Evolutionary conservation across 192 early-diverging fungal species (phyloP).

Genomic region (Geosiphon pyriformis): DNA sequence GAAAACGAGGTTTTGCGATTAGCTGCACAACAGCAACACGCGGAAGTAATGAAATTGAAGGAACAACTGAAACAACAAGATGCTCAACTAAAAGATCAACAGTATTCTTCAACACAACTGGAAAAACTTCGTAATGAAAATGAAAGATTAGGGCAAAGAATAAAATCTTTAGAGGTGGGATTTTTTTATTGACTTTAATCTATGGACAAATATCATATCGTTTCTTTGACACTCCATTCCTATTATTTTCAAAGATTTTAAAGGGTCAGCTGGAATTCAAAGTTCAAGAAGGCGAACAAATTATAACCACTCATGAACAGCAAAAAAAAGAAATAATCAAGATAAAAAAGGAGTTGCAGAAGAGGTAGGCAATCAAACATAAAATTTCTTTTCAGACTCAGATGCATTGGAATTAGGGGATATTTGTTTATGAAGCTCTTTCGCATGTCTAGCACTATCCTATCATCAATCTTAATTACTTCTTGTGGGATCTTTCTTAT

Average conservation of each 20-base stretch:
- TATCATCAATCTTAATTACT: neutral
- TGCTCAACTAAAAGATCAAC: neutral
- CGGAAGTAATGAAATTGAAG: constrained; percentile 1
- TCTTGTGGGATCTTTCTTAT: neutral
- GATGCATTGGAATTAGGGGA: neutral
- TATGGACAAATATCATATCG: neutral
- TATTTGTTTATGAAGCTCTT: neutral
- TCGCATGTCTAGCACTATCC: neutral
- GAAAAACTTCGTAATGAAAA: constrained; percentile 5
- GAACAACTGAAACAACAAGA: constrained; percentile 4
- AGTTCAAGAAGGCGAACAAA: neutral
- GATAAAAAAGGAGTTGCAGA: constrained; percentile 8
- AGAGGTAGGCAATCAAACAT: constrained; percentile 1
- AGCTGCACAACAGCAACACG: neutral
- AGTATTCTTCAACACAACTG: neutral
- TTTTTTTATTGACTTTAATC: neutral
- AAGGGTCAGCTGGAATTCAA: constrained; percentile 7
- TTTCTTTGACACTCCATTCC: neutral
- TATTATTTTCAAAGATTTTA: neutral
- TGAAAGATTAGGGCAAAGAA: neutral
- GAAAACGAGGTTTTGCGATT: constrained; percentile 2
- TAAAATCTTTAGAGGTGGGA: constrained; percentile 2
- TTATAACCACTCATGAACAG: neutral
- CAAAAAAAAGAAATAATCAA: neutral
- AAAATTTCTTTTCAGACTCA: neutral